phyloP scores from a whole-genome alignment of 257 asterid genomes.

The Penstemon eatonii region DNA sequence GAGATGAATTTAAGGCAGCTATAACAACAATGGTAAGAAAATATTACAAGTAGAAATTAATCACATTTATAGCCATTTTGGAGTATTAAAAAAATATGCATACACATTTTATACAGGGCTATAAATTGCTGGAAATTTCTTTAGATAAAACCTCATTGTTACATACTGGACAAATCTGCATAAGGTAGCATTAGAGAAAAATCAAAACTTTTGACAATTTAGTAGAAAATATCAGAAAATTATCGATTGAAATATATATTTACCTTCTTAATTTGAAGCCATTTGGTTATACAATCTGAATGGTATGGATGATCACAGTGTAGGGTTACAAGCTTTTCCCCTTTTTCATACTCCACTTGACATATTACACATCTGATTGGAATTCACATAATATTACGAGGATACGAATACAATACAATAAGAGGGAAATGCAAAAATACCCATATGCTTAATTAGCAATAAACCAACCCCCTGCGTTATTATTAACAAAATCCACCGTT shows the following conservation, averaged over 20 bases:
- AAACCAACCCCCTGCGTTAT: too few species aligned
- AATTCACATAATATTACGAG: too few species aligned
- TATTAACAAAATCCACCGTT: too few species aligned
- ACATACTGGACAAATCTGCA: slow-evolving; percentile 65
- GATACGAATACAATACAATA: too few species aligned
- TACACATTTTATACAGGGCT: slow-evolving; percentile 23
- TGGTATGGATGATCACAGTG: slow-evolving; percentile 58
- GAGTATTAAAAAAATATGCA: slow-evolving; percentile 6
- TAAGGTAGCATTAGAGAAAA: slow-evolving; percentile 1
- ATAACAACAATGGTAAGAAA: too few species aligned
- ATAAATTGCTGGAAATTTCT: slow-evolving; percentile 25
- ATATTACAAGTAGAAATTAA: neutral
- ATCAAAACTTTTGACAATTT: neutral
- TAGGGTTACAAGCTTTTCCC: slow-evolving; percentile 49
- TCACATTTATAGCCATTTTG: slow-evolving; percentile 6
- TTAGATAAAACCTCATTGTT: slow-evolving; percentile 44
- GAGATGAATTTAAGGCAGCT: too few species aligned
- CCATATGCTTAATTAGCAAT: too few species aligned
- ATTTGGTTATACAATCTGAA: slow-evolving; percentile 47
- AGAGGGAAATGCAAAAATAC: too few species aligned
- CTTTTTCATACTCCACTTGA: slow-evolving; percentile 63
- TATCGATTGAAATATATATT: neutral
- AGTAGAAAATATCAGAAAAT: neutral
- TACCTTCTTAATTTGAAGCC: slow-evolving; percentile 74
- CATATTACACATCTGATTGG: slow-evolving; percentile 59